Base-by-base conservation (phyloP, 2,329 filamentous ascomycete species). In the Alternaria rosae region DNA sequence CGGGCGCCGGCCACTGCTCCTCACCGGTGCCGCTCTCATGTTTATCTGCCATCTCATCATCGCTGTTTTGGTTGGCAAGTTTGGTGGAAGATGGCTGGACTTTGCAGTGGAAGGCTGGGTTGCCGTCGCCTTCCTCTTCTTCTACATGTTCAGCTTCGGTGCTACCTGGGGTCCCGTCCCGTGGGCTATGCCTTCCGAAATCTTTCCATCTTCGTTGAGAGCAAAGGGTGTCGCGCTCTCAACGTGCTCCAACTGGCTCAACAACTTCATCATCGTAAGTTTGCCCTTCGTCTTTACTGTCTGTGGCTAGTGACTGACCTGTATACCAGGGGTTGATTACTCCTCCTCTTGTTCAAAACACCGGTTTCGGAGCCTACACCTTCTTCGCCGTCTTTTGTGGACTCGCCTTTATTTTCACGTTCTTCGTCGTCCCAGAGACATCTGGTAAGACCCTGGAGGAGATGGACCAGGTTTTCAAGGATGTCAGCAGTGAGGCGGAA, bases 141-240 rank as follows among this genome's bases (percentile, higher is more conserved):
- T 89, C 44, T 90, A 89, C 71, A 86, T 91, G 73, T 77, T 89
- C 21, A 82, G 84, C 3, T 91, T 91, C 68, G 87, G 87, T 3
- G 84, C 83, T 0, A 84, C 83, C 0, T 90, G 86, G 85, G 85
- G 84, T 0, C 84, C 84, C 3, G 81, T 86, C 0, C 81, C 79
- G 1, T 85, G 81, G 83, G 81, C 78, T 4, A 75, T 85, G 73
- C 76, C 78, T 1, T 81, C 83, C 28, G 87, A 92, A 63, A 87
- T 92, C n/a, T 91, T 91, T 44, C 87, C 87, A 0, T 85, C 84
- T 1, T 83, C 82, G 0, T 78, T 87, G 1, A 82, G 88, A 7
- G 88, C 88, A 3, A 91, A 91, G 73, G 90, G 89, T 32, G 88
- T 89, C 0, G 88, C 88, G 2, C 79, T 90, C 3, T 87, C 87